Base-by-base conservation (phyloP, 768 basidiomycete species). In the Mycena floridula region DNA sequence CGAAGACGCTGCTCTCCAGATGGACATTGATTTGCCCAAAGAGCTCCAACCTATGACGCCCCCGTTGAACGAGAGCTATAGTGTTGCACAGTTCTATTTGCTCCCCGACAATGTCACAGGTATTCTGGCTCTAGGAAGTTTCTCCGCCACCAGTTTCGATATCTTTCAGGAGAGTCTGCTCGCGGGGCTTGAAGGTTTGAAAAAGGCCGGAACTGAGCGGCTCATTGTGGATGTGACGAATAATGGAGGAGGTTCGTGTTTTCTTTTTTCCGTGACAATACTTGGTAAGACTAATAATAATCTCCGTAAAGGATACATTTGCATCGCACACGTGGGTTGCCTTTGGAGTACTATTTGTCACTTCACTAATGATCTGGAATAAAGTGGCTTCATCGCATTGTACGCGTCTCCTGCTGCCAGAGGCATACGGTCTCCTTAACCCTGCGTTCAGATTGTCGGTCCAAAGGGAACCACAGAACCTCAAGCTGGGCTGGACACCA, bases 221-320 rank as follows among this genome's bases (percentile, higher is more conserved):
- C 58, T 83, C 27, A 69, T 83, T 38, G 74, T 82, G 22, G 79
- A 82, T 62, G 72, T 81, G 51, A n/a, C n/a, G n/a, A n/a, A n/a
- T n/a, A n/a, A n/a, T n/a, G n/a, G n/a, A n/a, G 75, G 76, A 50
- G 28, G 70, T 64, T 16, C 23, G 39, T 24, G 42, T 35, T 35
- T 35, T 7, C 32, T 7, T 7, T 37, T 20, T 25, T 20, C 16
- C 3, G 12, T 44, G 13, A 16, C 46, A 28, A 21, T 24, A 25
- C 28, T 37, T 22, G 44, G 25, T 11, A 24, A 22, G 32, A 11
- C 23, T 5, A 44, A 75, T 72, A 66, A 67, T 2, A 74, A 75
- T 49, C 75, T 74, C 43, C 73, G 73, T 41, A 72, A 73, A 50
- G 73, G 76, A 15, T 81, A 72, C 60, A 77, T 81, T 46, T 81